Conservation (phyloP, 2,329 filamentous ascomycete species). For the Beauveria sp. region DNA sequence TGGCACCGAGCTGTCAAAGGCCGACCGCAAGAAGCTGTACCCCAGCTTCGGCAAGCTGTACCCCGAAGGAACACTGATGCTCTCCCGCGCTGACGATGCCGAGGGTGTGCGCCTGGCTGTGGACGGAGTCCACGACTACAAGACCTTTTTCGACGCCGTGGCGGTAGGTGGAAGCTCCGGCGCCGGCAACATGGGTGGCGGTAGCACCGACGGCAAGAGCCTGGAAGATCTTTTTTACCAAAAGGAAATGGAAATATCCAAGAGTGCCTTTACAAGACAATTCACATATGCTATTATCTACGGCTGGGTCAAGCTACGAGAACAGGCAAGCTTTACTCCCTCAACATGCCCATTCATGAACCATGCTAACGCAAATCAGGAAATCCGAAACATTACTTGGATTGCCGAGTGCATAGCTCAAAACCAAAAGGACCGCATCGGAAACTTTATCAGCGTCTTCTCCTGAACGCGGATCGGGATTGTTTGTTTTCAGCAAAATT, state of each 20-base stretch:
- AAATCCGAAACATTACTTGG: conserved; percentile 99
- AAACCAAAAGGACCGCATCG: conserved; percentile 98
- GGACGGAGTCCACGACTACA: conserved; percentile 89
- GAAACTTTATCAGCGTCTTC: conserved; percentile 98
- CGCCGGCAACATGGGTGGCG: conserved; percentile 76
- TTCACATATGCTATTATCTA: conserved; percentile 95
- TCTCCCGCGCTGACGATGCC: conserved; percentile 88
- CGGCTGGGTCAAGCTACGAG: conserved; percentile 93
- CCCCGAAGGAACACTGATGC: conserved; percentile 89
- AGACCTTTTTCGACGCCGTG: conserved; percentile 89
- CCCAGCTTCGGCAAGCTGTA: conserved; percentile 86
- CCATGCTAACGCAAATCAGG: conserved; percentile 45
- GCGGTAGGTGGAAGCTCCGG: conserved; percentile 64
- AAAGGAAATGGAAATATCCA: conserved; percentile 98
- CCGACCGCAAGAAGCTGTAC: conserved; percentile 92
- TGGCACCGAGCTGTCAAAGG: conserved; percentile 89
- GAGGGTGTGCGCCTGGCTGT: conserved; percentile 91
- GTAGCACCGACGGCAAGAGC: conserved; percentile 76
- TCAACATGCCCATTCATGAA: neutral
- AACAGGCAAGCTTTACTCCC: conserved; percentile 64
- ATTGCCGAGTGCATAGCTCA: conserved; percentile 99
- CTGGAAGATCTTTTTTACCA: conserved; percentile 98
- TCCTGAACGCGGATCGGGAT: conserved; percentile 24
- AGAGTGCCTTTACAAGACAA: conserved; percentile 88
- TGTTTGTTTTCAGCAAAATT: conserved; percentile 23